Evolutionary conservation across 2,329 filamentous ascomycete species (phyloP), one percentile per base, ranked within the genome.

Genomic region (Aspergillus spinulosporus): DNA sequence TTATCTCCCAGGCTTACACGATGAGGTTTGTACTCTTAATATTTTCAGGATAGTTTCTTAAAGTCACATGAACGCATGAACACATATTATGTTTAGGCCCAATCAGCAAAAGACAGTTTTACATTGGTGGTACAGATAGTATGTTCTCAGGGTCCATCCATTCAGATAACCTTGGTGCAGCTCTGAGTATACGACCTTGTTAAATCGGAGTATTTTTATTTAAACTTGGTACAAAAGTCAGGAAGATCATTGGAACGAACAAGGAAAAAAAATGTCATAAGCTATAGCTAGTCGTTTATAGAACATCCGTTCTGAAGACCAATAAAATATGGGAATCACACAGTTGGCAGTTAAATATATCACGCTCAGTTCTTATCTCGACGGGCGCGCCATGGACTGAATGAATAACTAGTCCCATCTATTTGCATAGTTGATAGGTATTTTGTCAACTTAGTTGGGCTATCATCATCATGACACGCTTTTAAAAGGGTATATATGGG

Each of bases 291-390:
- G 54, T 58, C 56, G 51, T 54, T 57, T 52, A 60, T 29, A 58
- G 14, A 46, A 52, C 42, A 60, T 54, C 34, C 48, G 58, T 46
- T 57, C 54, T 52, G 49, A 46, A 52, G 50, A 34, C 36, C 39
- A 36, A 57, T 56, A 58, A 47, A 57, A 56, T 51, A 59, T 51
- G 59, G 59, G 59, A 62, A 62, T 62, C 61, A 63, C 61, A 53
- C 31, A 54, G 57, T 36, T 48, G 42, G 15, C 29, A 11, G 15
- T 26, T 52, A 52, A 52, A 52, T 47, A 52, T 52, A 52, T 46
- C 34, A 29, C 43, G 21, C 26, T 45, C 21, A 15, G 12, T 39
- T 31, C 32, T 37, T n/a, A 32, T 40, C 34, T 52, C 43, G 12
- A 47, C 21, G 12, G 42, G 15, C 15, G 26, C 28, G 31, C 29